These are phyloP conservation scores for Teratosphaeria viscida DNA, from an alignment of 2,329 filamentous ascomycete genomes.

Conservation along the genomic window DNA sequence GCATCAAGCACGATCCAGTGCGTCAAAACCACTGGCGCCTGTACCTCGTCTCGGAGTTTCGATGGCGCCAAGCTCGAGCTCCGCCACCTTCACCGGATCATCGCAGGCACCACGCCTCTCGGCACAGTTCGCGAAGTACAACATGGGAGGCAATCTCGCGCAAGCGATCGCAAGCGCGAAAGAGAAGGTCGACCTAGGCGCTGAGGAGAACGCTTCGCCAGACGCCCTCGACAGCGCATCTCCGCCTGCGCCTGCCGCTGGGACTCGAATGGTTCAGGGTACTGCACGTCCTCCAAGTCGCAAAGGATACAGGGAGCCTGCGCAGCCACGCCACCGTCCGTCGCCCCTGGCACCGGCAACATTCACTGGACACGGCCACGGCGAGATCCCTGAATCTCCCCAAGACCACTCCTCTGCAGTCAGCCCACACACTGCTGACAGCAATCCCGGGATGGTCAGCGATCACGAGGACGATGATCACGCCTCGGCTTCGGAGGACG, in stretches of 20 bases:
- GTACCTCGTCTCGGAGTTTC: neutral
- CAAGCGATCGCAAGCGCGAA: conserved; percentile 19
- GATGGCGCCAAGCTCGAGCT: conserved; percentile 1
- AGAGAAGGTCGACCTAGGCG: conserved; percentile 24
- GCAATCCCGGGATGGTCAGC: conserved; percentile 40
- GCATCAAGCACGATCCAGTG: conserved; percentile 3
- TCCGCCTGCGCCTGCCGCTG: conserved; percentile 10
- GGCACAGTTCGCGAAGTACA: conserved; percentile 29
- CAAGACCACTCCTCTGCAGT: conserved; percentile 24
- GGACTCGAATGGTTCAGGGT: conserved; percentile 8
- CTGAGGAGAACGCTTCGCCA: conserved; percentile 11
- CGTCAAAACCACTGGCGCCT: conserved; percentile 6
- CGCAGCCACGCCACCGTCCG: conserved; percentile 20
- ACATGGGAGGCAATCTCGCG: conserved; percentile 30
- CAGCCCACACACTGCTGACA: conserved; percentile 39
- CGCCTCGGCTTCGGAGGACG: conserved; percentile 21
- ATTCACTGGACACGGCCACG: conserved; percentile 1
- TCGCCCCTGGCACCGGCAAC: conserved; percentile 19
- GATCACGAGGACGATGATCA: conserved; percentile 37
- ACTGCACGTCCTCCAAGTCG: conserved; percentile 8
- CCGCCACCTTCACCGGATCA: conserved; percentile 27
- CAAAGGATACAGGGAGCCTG: conserved; percentile 8
- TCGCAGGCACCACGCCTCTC: conserved; percentile 33
- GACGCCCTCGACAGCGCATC: conserved; percentile 11
- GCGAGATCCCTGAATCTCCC: conserved; percentile 21